Conservation (phyloP, 2,329 filamentous ascomycete species). For the Hypoxylon sp. region DNA sequence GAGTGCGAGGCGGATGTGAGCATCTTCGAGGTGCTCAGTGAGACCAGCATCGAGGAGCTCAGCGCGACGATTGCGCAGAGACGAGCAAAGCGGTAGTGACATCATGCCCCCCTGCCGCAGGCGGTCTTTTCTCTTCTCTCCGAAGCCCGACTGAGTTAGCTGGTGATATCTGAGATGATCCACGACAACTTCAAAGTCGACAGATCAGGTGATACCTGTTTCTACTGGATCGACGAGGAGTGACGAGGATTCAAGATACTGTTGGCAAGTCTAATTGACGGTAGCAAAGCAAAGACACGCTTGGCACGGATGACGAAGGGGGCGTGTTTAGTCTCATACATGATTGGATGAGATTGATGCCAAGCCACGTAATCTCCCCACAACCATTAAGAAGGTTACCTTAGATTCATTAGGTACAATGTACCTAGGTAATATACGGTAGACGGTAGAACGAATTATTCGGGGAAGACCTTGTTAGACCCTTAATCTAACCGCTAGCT, state of each 20-base stretch:
- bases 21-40: constrained; percentile 64
- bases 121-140: neutral
- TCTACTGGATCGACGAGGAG: neutral
- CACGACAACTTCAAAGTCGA: neutral
- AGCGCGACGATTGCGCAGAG: constrained; percentile 56
- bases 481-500: neutral
- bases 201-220: too few species aligned
- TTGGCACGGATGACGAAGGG: constrained; percentile 18
- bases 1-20: constrained; percentile 62
- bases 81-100: constrained; percentile 18
- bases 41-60: constrained; percentile 59
- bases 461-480: neutral
- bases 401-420: too few species aligned
- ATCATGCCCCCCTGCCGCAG: neutral
- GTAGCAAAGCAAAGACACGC: neutral
- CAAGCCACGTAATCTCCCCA: constrained; percentile 38
- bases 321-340: neutral
- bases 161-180: neutral
- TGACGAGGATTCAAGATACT: neutral
- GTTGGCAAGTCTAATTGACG: neutral
- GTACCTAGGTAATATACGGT: too few species aligned
- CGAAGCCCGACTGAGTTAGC: neutral
- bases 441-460: neutral
- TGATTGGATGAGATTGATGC: constrained; percentile 24
- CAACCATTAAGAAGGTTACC: neutral